Conservation (phyloP, 345 rosid species). For the Salix suchowensis region DNA sequence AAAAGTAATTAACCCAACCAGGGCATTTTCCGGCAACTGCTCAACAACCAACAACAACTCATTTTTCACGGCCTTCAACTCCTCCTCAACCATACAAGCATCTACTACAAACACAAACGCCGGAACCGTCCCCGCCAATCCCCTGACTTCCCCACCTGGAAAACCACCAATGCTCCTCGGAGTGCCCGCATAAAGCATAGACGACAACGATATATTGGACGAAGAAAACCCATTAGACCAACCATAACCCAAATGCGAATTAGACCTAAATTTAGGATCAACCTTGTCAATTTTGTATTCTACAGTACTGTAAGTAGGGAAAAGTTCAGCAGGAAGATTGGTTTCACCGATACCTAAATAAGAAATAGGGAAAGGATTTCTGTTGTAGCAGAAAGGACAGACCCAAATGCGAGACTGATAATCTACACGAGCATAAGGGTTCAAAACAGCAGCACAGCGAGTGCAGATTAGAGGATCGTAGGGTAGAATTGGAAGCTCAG, state of each 20-base stretch:
- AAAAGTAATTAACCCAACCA: constrained; percentile 67
- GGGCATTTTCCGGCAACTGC: constrained; percentile 70
- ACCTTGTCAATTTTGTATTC: constrained; percentile 42
- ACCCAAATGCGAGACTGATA: constrained; percentile 80
- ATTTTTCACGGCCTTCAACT: constrained; percentile 60
- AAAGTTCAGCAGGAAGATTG: constrained; percentile 94
- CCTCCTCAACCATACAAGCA: constrained; percentile 62
- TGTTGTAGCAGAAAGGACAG: constrained; percentile 73
- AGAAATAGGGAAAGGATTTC: constrained; percentile 66
- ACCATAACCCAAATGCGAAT: constrained; percentile 13
- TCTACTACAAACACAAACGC: constrained; percentile 89
- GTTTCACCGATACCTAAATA: constrained; percentile 72
- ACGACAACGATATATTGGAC: constrained; percentile 43
- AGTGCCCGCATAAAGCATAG: constrained; percentile 38
- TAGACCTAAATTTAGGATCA: constrained; percentile 7
- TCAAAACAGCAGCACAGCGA: constrained; percentile 64
- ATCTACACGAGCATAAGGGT: constrained; percentile 91
- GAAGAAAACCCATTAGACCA: constrained; percentile 30
- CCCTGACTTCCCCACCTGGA: constrained; percentile 26
- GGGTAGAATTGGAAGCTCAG: constrained; percentile 82
- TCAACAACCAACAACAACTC: constrained; percentile 72
- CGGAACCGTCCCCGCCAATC: constrained; percentile 44
- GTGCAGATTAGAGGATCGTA: constrained; percentile 76
- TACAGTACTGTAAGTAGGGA: constrained; percentile 83
- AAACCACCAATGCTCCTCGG: constrained; percentile 22